Base-by-base conservation (phyloP, 2,329 filamentous ascomycete species). In the Penicillium thymicola region DNA sequence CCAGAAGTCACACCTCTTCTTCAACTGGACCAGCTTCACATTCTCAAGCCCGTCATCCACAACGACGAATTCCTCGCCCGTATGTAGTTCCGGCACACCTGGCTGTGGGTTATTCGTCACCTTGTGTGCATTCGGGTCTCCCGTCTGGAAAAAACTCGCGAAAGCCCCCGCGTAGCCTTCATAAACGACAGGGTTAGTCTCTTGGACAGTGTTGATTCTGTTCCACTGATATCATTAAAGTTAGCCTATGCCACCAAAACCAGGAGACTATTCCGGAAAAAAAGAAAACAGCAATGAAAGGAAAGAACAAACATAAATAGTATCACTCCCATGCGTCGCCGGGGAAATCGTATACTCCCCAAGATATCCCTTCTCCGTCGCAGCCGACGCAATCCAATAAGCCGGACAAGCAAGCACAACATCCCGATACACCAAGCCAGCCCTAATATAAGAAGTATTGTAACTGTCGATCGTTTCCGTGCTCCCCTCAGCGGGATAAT, bases 281-380 rank as follows among this genome's bases (percentile, higher is more conserved):
- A 16, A 11, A 28, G 9, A 34, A 0, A 25, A 14, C 13, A 46
- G 8, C 21, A 11, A 32, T 16, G 13, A 5, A 46, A 25, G 7
- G 32, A 16, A 30, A 9, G 7, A 21, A 74, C 76, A 62, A 66
- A 83, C 81, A 67, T 81, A 86, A 43, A 77, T 76, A 5, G 79
- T 81, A 67, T 87, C 85, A 55, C 77, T 81, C 0, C 79, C 84
- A 67, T 87, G 84, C 57, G 77, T 82, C 0, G 85, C 84, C 0
- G 84, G 84, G 7, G 72, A 65, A 51, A 86, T 85, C 0, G 79
- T 82, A 62, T 87, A 87, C 67, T 87, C 82, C 2, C 81, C 80
- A 23, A 86, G 37, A 73, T 81, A 87, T 2, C 81, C 76, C 1
- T 74, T 74, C 16, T 67, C 67, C 1, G 69, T 66, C 1, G 81